These are phyloP conservation scores for Claviceps paspali DNA, from an alignment of 2,329 filamentous ascomycete genomes.

Conservation along the genomic window DNA sequence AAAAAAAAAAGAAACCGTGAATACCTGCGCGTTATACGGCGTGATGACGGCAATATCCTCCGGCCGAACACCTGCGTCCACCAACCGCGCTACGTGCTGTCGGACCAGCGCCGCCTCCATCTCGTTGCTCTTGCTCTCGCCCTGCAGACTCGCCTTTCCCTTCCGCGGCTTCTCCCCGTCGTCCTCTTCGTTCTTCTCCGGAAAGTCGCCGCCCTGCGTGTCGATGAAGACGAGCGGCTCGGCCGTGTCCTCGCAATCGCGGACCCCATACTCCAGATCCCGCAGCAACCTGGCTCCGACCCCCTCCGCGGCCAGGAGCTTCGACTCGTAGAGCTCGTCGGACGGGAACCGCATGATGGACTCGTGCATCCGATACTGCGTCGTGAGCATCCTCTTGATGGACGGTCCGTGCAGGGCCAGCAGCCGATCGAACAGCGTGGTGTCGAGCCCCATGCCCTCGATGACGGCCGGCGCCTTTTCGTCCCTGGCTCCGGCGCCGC, in stretches of 20 bases:
- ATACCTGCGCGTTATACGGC: conserved; percentile 84
- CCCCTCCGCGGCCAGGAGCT: conserved; percentile 63
- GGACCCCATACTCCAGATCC: conserved; percentile 55
- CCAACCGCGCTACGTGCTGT: conserved; percentile 58
- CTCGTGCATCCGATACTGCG: conserved; percentile 96
- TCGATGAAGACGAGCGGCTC: conserved; percentile 90
- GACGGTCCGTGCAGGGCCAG: no score
- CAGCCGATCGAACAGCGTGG: conserved; percentile 84
- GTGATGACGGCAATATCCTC: conserved; percentile 89
- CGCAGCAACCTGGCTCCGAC: conserved; percentile 63
- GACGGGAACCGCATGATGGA: conserved; percentile 92
- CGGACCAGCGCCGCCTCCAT: conserved; percentile 74
- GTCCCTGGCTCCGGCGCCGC: no score
- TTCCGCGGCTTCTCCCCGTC: conserved; percentile 33
- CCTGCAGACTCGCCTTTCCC: conserved; percentile 27
- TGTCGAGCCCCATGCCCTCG: conserved; percentile 54
- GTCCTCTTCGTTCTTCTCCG: conserved; percentile 66
- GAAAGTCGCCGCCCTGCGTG: conserved; percentile 86
- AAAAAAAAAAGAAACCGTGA: not conserved
- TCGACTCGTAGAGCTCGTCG: conserved; percentile 68
- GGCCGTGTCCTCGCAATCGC: conserved; percentile 69
- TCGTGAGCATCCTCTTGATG: conserved; percentile 91
- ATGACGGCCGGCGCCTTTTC: conserved; percentile 19
- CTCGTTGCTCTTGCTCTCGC: conserved; percentile 74
- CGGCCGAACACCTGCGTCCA: conserved; percentile 63